These are phyloP conservation scores for Aspergillus japonicus DNA, from an alignment of 2,329 filamentous ascomycete genomes.

Conservation along the genomic window DNA sequence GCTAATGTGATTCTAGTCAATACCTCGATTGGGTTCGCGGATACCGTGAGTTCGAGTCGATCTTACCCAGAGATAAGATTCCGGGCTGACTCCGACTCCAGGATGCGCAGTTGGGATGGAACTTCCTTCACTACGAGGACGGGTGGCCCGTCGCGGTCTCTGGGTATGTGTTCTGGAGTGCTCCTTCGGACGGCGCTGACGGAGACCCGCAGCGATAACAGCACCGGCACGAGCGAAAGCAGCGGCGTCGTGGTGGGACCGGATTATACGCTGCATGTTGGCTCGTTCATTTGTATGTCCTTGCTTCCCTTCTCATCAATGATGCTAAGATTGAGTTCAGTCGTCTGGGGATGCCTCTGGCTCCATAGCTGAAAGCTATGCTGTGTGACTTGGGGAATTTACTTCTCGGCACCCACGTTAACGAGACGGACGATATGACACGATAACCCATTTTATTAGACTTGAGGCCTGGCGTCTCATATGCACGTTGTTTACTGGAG, in stretches of 20 bases:
- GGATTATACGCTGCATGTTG: not conserved
- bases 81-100: conserved; percentile 11
- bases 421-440: not conserved
- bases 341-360: conserved; percentile 12
- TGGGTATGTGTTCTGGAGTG: conserved; percentile 8
- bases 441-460: not conserved
- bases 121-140: conserved; percentile 36
- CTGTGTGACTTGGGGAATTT: not conserved
- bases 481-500: not conserved
- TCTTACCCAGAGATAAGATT: no score
- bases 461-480: not conserved
- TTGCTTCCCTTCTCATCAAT: not conserved
- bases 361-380: not conserved
- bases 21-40: conserved; percentile 29
- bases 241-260: conserved; percentile 1
- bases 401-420: not conserved
- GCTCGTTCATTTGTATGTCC: conserved; percentile 19
- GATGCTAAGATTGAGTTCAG: no score
- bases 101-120: conserved; percentile 40
- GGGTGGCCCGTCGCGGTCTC: conserved; percentile 36
- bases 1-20: conserved; percentile 26
- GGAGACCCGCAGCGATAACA: conserved; percentile 1
- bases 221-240: conserved; percentile 9
- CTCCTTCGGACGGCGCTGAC: not conserved
- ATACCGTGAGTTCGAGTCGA: conserved; percentile 21